A percentile compares a stretch with the other conserved stretches of the same genome.
phyloP scores from a whole-genome alignment of 305 asterid species.

The Caryopteris hybrid region DNA sequence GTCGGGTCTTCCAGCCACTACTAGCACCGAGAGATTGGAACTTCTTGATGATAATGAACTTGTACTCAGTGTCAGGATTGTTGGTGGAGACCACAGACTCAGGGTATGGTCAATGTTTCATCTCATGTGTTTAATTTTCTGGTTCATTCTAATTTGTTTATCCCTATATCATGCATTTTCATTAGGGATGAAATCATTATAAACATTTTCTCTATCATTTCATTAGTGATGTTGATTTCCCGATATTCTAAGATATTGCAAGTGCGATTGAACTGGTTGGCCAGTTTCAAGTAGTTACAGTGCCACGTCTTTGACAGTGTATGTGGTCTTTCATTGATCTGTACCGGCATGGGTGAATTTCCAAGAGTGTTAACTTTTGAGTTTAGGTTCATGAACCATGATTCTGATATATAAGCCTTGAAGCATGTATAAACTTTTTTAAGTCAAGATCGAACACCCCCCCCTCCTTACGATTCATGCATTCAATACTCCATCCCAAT shows the following conservation, averaged over 20 bases:
- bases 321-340: not conserved
- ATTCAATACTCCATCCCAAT: not conserved
- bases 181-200: not conserved
- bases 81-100: constrained; percentile 89
- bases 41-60: constrained; percentile 80
- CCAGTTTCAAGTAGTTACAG: not conserved
- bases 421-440: not conserved
- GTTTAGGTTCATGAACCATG: constrained; percentile 2
- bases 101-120: constrained; percentile 36
- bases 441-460: not conserved
- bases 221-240: not conserved
- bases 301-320: not conserved
- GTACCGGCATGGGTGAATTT: not conserved
- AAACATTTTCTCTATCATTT: not conserved
- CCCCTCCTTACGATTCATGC: not conserved
- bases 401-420: not conserved
- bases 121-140: not conserved
- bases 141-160: not conserved
- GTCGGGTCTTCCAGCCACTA: constrained; percentile 90
- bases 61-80: constrained; percentile 58
- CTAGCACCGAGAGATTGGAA: constrained; percentile 87
- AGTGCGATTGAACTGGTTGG: not conserved
- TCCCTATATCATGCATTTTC: not conserved
- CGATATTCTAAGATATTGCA: not conserved
- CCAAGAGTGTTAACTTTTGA: not conserved